These are phyloP conservation scores for Aquilaria yunnanensis DNA, from an alignment of 345 rosid genomes.

Conservation along the genomic window DNA sequence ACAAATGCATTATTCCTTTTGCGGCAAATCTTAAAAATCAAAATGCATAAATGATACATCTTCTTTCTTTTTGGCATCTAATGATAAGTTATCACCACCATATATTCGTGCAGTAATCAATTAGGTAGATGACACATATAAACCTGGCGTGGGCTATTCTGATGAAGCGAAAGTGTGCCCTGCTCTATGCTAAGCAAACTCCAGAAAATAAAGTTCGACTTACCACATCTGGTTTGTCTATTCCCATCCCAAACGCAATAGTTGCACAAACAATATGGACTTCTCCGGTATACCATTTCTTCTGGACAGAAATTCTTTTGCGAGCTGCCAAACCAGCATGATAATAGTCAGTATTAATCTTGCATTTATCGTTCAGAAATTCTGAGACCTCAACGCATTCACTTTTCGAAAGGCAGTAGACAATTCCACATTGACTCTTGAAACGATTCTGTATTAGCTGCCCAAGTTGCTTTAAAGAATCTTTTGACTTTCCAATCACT, in stretches of 20 bases:
- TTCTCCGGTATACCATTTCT: slow-evolving; percentile 81
- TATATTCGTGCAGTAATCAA: neutral
- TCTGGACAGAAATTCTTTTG: slow-evolving; percentile 72
- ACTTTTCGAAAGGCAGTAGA: slow-evolving; percentile 81
- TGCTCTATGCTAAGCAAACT: slow-evolving; percentile 1
- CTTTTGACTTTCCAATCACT: slow-evolving; percentile 69
- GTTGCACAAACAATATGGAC: slow-evolving; percentile 83
- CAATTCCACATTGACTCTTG: slow-evolving; percentile 71
- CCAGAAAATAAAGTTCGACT: slow-evolving; percentile 17
- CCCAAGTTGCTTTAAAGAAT: slow-evolving; percentile 77
- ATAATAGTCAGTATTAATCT: slow-evolving; percentile 63
- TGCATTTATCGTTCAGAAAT: slow-evolving; percentile 65
- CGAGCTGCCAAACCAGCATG: slow-evolving; percentile 76
- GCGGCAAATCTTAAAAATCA: slow-evolving; percentile 1
- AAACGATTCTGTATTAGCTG: slow-evolving; percentile 58
- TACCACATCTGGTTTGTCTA: slow-evolving; percentile 93
- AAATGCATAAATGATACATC: neutral
- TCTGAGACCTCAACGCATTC: slow-evolving; percentile 79
- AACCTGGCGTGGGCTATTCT: neutral
- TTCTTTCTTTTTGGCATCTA: neutral
- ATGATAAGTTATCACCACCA: neutral
- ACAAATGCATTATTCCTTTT: neutral
- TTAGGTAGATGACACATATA: neutral
- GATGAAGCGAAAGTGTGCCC: slow-evolving; percentile 3
- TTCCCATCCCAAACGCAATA: slow-evolving; percentile 98